These are phyloP conservation scores for Phoma sp. DNA, from an alignment of 2,329 filamentous ascomycete genomes.

Conservation along the genomic window DNA sequence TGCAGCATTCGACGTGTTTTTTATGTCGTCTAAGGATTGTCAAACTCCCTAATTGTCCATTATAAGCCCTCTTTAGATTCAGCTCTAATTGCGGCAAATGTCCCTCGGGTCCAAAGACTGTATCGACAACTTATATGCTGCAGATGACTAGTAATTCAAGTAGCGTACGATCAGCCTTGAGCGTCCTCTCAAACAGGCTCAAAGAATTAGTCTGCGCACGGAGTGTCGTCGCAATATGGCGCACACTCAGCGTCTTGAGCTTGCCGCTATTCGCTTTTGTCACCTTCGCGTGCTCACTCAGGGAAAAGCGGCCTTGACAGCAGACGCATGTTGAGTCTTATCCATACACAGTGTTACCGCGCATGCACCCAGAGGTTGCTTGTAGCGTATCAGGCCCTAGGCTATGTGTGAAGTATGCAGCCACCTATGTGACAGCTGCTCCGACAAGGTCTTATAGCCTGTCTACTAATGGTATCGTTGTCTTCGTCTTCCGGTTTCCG, in stretches of 20 bases:
- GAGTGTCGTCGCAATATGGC: background rate
- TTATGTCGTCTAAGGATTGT: background rate
- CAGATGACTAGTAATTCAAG: background rate
- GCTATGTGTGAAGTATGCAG: background rate
- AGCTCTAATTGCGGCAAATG: background rate
- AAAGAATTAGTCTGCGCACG: background rate
- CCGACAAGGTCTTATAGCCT: constrained; percentile 5
- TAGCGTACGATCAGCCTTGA: background rate
- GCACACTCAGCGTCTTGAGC: background rate
- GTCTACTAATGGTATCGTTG: constrained; percentile 12
- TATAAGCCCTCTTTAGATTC: background rate
- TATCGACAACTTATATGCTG: too few species aligned
- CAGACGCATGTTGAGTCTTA: background rate
- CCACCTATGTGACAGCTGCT: background rate
- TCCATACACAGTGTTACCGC: background rate
- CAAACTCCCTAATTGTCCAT: background rate
- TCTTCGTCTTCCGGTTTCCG: constrained; percentile 11
- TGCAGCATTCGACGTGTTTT: background rate
- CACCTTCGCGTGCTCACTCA: background rate
- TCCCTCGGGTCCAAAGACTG: background rate
- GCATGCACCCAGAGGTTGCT: background rate
- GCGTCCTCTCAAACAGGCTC: background rate
- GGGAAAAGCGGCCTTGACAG: background rate
- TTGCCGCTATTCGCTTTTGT: background rate
- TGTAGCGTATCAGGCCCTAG: background rate